Percentiles rank a stretch among this genome's conserved stretches.
Conservation (phyloP, 116 monocot genomes). For the Dioscorea cayenensis region DNA sequence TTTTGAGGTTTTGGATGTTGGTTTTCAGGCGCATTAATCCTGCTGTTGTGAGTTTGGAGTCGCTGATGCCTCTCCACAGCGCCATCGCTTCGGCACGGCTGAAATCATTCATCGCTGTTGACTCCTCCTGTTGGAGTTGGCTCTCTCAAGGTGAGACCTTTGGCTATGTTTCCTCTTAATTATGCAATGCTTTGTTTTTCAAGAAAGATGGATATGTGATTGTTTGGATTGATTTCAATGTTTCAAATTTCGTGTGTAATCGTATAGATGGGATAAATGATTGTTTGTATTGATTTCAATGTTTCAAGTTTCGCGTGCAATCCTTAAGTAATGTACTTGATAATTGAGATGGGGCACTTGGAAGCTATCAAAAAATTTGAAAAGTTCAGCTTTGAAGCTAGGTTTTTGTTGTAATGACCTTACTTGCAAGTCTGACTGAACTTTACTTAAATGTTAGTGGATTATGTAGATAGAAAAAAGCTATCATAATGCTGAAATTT, state of each 20-base stretch:
- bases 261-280: not conserved
- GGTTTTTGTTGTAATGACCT: no score
- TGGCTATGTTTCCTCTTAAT: not conserved
- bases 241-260: not conserved
- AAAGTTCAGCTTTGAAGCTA: no score
- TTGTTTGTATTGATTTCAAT: no score
- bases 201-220: not conserved
- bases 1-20: not conserved
- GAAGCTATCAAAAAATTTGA: no score
- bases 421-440: no score
- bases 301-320: no score
- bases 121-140: conserved; percentile 55
- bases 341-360: no score
- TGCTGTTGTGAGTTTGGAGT: conserved; percentile 33
- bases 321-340: no score
- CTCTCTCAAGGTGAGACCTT: conserved; percentile 48
- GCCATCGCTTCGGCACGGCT: conserved; percentile 50
- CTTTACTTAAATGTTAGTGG: no score
- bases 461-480: no score
- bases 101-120: conserved; percentile 38
- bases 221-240: no score
- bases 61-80: conserved; percentile 57
- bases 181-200: not conserved
- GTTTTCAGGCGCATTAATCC: conserved; percentile 23
- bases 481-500: no score